Percentiles rank a stretch among this genome's conserved stretches.
These are phyloP conservation scores for Usnea hakonensis DNA, from an alignment of 495 filamentous ascomycete species.

Conservation along the genomic window DNA sequence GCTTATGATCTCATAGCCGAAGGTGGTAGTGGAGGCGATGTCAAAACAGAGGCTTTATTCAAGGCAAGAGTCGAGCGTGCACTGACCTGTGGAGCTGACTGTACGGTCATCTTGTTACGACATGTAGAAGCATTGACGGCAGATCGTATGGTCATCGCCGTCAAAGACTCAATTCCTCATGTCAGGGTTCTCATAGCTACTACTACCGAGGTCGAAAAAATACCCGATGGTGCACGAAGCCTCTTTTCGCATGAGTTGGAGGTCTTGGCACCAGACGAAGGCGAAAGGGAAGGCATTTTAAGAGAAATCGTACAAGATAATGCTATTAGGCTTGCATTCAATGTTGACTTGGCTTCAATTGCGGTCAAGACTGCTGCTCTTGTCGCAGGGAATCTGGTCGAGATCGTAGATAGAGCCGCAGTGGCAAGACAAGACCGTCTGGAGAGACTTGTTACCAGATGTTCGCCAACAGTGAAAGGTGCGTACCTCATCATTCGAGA, in stretches of 20 bases:
- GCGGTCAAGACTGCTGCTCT: conserved; percentile 93
- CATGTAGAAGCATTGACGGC: conserved; percentile 89
- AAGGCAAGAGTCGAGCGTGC: conserved; percentile 82
- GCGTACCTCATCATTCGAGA: conserved; percentile 60
- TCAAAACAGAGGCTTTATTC: conserved; percentile 85
- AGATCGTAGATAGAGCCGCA: conserved; percentile 85
- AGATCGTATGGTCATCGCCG: conserved; percentile 73
- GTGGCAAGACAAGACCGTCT: conserved; percentile 67
- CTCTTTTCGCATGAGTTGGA: conserved; percentile 96
- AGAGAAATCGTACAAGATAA: conserved; percentile 66
- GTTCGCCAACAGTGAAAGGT: conserved; percentile 31
- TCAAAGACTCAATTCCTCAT: conserved; percentile 68
- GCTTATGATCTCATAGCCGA: conserved; percentile 90
- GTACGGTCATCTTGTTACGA: conserved; percentile 71
- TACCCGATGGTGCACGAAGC: conserved; percentile 79
- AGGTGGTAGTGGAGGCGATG: conserved; percentile 75
- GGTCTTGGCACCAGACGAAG: conserved; percentile 85
- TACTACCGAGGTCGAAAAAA: conserved; percentile 87
- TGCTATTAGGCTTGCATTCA: conserved; percentile 60
- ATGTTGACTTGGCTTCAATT: conserved; percentile 74
- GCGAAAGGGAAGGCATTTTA: conserved; percentile 81
- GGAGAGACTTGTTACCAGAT: conserved; percentile 52
- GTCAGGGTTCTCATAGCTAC: conserved; percentile 81
- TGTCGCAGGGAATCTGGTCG: conserved; percentile 86
- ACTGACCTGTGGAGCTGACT: conserved; percentile 75